phyloP scores from a whole-genome alignment of 441 rosid genomes.

The California macrophylla region DNA sequence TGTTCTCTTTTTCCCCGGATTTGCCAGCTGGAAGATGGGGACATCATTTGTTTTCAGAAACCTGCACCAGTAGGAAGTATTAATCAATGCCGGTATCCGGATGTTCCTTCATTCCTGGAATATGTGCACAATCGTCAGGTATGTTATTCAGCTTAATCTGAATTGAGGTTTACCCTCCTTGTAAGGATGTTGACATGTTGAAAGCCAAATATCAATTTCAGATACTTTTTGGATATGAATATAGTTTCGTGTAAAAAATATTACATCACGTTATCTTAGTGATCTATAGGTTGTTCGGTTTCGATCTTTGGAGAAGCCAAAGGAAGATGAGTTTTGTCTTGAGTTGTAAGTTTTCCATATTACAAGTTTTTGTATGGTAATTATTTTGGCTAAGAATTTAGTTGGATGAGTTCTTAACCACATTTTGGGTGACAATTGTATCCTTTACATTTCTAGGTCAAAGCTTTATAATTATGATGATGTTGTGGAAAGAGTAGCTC shows the following conservation, averaged over 20 bases:
- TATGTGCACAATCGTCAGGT: slow-evolving; percentile 66
- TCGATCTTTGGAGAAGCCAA: slow-evolving; percentile 64
- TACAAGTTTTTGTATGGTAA: neutral
- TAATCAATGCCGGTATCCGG: slow-evolving; percentile 41
- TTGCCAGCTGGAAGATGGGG: slow-evolving; percentile 61
- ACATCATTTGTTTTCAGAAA: slow-evolving; percentile 58
- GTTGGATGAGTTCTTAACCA: neutral
- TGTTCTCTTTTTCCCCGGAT: neutral
- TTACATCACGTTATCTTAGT: neutral
- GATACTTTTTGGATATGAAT: neutral
- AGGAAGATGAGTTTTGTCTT: slow-evolving; percentile 60
- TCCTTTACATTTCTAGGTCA: slow-evolving; percentile 34
- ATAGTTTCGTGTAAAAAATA: neutral
- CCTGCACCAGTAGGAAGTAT: slow-evolving; percentile 27
- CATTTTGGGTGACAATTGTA: slow-evolving; percentile 3
- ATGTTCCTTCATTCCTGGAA: slow-evolving; percentile 54
- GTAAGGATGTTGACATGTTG: neutral
- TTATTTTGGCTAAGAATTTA: neutral
- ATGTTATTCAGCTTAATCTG: slow-evolving; percentile 8
- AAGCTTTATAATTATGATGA: slow-evolving; percentile 63
- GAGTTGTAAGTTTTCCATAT: slow-evolving; percentile 47
- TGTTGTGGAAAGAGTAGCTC: slow-evolving; percentile 60
- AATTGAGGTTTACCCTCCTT: neutral
- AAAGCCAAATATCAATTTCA: neutral
- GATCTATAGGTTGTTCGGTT: slow-evolving; percentile 47